Conservation (phyloP, 148 eudicot genomes). For the Simmondsia chinensis region DNA sequence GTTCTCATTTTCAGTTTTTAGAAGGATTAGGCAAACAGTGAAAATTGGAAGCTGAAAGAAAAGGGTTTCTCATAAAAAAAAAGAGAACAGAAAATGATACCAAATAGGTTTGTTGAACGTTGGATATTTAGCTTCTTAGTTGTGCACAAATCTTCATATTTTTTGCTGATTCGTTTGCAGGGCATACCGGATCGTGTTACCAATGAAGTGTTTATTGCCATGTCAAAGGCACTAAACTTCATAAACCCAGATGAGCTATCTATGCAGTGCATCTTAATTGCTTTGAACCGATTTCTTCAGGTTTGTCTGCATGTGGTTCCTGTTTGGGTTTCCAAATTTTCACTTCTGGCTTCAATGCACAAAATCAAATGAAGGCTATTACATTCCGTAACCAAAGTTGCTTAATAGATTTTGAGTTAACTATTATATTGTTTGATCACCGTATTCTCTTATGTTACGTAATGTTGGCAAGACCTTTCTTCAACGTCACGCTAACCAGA, state of each 20-base stretch:
- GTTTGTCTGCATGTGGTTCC: constrained; percentile 14
- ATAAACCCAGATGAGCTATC: constrained; percentile 98
- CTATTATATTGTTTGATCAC: too few relatives aligned
- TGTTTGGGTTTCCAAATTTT: neutral
- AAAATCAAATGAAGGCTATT: too few relatives aligned
- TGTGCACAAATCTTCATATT: neutral
- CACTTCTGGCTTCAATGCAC: neutral
- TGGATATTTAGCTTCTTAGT: constrained; percentile 1
- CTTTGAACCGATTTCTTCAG: constrained; percentile 95
- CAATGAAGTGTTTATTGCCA: constrained; percentile 95
- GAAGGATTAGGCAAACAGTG: too few relatives aligned
- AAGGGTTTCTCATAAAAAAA: too few relatives aligned
- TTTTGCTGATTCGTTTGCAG: constrained; percentile 30
- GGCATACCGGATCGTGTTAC: constrained; percentile 97
- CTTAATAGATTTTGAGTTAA: too few relatives aligned
- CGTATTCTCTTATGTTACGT: too few relatives aligned
- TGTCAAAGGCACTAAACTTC: constrained; percentile 98
- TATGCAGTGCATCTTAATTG: constrained; percentile 98
- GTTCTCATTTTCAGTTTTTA: too few relatives aligned
- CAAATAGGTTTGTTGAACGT: constrained; percentile 1
- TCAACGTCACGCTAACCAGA: too few relatives aligned
- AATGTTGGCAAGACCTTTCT: too few relatives aligned
- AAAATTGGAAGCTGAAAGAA: too few relatives aligned
- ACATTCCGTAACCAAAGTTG: too few relatives aligned
- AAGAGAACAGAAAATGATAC: too few relatives aligned